Evolutionary conservation across 371 early-diverging fungal species (phyloP).

Genomic region (Apophysomyces elegans): DNA sequence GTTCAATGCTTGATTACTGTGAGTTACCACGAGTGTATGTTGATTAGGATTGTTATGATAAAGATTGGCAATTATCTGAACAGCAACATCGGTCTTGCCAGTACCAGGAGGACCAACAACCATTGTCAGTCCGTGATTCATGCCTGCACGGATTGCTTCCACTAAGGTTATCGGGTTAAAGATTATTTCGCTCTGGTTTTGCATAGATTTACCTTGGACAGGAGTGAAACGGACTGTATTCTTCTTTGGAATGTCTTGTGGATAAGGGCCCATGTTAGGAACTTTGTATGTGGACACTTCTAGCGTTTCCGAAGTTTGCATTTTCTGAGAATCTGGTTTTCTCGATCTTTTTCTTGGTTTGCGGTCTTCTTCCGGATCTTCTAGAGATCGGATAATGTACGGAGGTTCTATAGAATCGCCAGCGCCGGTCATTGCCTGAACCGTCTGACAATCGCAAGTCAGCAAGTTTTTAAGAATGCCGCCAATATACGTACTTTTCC

Average conservation of each 20-base stretch:
- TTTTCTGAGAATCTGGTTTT: conserved; percentile 32
- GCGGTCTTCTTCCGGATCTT: conserved; percentile 31
- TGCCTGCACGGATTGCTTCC: conserved; percentile 85
- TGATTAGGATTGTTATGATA: conserved; percentile 89
- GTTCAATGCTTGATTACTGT: conserved; percentile 95
- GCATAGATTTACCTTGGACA: conserved; percentile 61
- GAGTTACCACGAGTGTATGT: conserved; percentile 91
- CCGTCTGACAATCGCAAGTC: neutral
- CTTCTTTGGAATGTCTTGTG: conserved; percentile 61
- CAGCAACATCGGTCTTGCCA: conserved; percentile 97
- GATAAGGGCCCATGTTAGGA: conserved; percentile 78
- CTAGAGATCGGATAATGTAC: conserved; percentile 62
- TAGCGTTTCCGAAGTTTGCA: conserved; percentile 42
- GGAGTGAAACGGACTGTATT: conserved; percentile 89
- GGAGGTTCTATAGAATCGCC: conserved; percentile 53
- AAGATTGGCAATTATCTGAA: conserved; percentile 92
- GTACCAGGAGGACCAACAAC: conserved; percentile 97
- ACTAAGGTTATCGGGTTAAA: conserved; percentile 36
- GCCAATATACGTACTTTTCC: conserved; percentile 26
- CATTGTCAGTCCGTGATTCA: conserved; percentile 85
- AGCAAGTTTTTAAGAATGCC: neutral
- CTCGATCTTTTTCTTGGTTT: conserved; percentile 48
- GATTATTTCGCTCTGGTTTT: conserved; percentile 2
- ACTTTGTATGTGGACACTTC: conserved; percentile 63
- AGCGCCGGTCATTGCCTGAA: neutral